These are phyloP conservation scores for Sordariomycetes sp. DNA, from an alignment of 2,329 filamentous ascomycete species.

Conservation along the genomic window DNA sequence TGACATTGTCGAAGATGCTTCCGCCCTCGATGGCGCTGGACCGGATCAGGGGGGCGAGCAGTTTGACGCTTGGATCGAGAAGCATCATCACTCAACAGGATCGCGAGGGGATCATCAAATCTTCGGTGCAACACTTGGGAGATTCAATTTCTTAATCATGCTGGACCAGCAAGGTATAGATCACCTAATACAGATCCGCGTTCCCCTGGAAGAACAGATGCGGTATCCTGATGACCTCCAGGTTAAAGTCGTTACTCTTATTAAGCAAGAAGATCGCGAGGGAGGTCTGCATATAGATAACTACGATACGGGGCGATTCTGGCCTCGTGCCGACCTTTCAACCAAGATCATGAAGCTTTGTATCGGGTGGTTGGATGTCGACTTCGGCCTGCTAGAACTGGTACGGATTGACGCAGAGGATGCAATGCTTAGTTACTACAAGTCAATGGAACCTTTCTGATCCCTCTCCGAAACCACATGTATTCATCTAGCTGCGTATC, in stretches of 20 bases:
- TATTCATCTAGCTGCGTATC: too few relatives aligned
- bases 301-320: background rate
- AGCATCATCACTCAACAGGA: background rate
- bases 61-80: background rate
- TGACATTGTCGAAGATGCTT: background rate
- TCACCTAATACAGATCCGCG: background rate
- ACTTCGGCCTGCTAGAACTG: background rate
- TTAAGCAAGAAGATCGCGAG: background rate
- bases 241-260: background rate
- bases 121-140: background rate
- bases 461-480: too few relatives aligned
- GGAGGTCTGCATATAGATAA: background rate
- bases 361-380: background rate
- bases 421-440: background rate
- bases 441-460: too few relatives aligned
- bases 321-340: background rate
- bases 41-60: background rate
- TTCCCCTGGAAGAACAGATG: background rate
- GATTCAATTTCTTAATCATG: background rate
- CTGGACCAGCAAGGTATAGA: background rate
- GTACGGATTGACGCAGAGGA: background rate
- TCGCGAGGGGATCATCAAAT: too few relatives aligned
- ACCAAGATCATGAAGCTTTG: background rate
- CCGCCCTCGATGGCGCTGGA: background rate
- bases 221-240: background rate